These are phyloP conservation scores for Nidularia sp. DNA, from an alignment of 768 basidiomycete species.

Conservation along the genomic window DNA sequence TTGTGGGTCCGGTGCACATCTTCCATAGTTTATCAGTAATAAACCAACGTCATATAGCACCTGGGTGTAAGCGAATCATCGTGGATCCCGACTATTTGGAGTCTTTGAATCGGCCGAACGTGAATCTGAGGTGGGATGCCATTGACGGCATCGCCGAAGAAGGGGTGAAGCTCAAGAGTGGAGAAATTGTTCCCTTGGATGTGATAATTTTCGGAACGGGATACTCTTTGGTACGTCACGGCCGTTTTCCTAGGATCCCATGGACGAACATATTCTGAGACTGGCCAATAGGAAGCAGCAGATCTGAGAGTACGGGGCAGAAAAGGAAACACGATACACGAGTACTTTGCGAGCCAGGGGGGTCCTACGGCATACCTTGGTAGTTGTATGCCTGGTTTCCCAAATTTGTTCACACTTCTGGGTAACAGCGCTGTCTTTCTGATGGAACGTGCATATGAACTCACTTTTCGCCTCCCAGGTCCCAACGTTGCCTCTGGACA, in stretches of 20 bases:
- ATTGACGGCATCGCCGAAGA: slow-evolving; percentile 46
- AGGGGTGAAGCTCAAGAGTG: slow-evolving; percentile 45
- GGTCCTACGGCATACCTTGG: slow-evolving; percentile 54
- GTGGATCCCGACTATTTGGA: slow-evolving; percentile 56
- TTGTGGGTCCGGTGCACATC: slow-evolving; percentile 26
- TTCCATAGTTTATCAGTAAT: not conserved
- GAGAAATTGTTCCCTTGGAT: slow-evolving; percentile 46
- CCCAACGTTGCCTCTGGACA: slow-evolving; percentile 59
- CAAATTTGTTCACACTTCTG: slow-evolving; percentile 45
- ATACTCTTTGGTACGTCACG: slow-evolving; percentile 38
- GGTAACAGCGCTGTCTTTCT: slow-evolving; percentile 23
- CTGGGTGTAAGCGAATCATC: slow-evolving; percentile 63
- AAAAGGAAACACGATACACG: slow-evolving; percentile 32
- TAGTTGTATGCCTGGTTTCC: slow-evolving; percentile 49
- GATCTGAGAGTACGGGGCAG: slow-evolving; percentile 37
- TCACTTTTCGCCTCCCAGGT: slow-evolving; percentile 21
- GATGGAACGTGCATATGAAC: not conserved
- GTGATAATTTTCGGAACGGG: slow-evolving; percentile 58
- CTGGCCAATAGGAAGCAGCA: slow-evolving; percentile 23
- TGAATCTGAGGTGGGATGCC: slow-evolving; percentile 42
- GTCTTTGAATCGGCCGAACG: slow-evolving; percentile 49
- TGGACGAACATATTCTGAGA: not conserved
- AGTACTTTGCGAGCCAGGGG: slow-evolving; percentile 43
- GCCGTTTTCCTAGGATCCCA: not conserved
- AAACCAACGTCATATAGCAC: slow-evolving; percentile 25